Conservation (phyloP, 2,329 filamentous ascomycete genomes). For the Boeremia exigua region DNA sequence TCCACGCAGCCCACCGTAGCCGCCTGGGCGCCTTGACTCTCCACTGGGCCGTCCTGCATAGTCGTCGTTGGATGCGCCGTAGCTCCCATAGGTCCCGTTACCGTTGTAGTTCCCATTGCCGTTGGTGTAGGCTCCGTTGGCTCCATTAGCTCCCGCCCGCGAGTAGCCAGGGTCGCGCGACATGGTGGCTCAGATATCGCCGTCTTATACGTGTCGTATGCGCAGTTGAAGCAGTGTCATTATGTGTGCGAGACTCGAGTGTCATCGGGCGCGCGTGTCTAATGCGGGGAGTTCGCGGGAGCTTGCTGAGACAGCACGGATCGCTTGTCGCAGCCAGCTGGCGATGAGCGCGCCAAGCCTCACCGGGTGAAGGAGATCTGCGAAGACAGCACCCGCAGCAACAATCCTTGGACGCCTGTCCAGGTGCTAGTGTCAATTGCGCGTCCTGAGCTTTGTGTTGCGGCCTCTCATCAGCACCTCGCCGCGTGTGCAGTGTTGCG, state of each 20-base stretch:
- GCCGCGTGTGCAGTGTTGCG: not conserved
- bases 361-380: constrained; percentile 1
- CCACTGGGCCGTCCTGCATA: constrained; percentile 29
- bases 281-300: constrained; percentile 40
- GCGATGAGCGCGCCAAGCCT: constrained; percentile 13
- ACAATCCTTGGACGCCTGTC: too few relatives aligned
- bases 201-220: constrained; percentile 7
- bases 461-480: not conserved
- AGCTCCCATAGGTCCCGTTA: constrained; percentile 29
- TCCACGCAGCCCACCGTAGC: constrained; percentile 35
- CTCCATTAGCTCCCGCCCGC: constrained; percentile 42
- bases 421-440: not conserved
- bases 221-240: constrained; percentile 8
- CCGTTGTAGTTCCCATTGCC: constrained; percentile 26
- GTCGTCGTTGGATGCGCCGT: constrained; percentile 26
- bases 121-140: constrained; percentile 38
- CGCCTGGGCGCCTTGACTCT: constrained; percentile 43
- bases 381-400: not conserved
- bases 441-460: not conserved
- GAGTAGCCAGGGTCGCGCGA: constrained; percentile 44
- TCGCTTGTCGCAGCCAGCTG: constrained; percentile 17
- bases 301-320: constrained; percentile 28
- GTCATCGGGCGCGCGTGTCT: constrained; percentile 14
- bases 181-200: constrained; percentile 34
- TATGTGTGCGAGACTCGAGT: constrained; percentile 14